phyloP scores from a whole-genome alignment of 2,329 filamentous ascomycete genomes.

The Plenodomus lindquistii region DNA sequence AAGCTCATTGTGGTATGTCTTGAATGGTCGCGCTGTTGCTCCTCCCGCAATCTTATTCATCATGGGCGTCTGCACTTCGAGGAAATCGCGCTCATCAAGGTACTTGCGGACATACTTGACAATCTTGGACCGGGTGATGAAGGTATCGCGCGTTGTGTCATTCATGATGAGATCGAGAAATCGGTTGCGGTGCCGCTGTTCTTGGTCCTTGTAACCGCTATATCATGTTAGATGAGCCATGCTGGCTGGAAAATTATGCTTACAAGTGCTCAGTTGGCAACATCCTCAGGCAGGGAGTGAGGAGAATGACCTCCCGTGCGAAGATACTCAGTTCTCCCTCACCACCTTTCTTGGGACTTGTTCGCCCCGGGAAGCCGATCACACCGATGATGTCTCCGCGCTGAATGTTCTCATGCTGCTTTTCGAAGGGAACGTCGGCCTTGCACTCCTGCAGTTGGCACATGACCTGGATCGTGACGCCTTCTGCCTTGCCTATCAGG shows the following conservation, averaged over 20 bases:
- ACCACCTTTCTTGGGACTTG: constrained; percentile 84
- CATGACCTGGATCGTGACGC: constrained; percentile 84
- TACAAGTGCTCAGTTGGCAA: constrained; percentile 67
- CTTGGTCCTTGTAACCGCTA: constrained; percentile 93
- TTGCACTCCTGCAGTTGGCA: constrained; percentile 81
- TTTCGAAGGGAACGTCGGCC: constrained; percentile 72
- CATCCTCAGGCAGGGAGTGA: constrained; percentile 90
- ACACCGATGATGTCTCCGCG: constrained; percentile 93
- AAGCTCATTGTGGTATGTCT: constrained; percentile 94
- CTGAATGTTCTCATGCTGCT: constrained; percentile 86
- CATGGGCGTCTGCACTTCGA: constrained; percentile 94
- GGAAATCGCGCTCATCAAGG: constrained; percentile 85
- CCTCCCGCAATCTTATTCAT: constrained; percentile 95
- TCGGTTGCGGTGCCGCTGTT: constrained; percentile 88
- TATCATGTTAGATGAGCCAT: constrained; percentile 8
- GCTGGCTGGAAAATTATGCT: constrained; percentile 55
- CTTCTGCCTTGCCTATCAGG: constrained; percentile 64
- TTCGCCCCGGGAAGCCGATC: constrained; percentile 80
- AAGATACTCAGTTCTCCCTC: constrained; percentile 95
- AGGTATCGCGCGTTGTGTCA: constrained; percentile 78
- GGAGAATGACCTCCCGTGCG: constrained; percentile 79
- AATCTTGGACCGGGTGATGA: constrained; percentile 85
- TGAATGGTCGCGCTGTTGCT: constrained; percentile 92
- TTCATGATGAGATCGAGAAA: constrained; percentile 99
- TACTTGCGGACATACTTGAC: constrained; percentile 85